Base-by-base conservation (phyloP, 1,139 yeast genomes). In the Candida sojae region DNA sequence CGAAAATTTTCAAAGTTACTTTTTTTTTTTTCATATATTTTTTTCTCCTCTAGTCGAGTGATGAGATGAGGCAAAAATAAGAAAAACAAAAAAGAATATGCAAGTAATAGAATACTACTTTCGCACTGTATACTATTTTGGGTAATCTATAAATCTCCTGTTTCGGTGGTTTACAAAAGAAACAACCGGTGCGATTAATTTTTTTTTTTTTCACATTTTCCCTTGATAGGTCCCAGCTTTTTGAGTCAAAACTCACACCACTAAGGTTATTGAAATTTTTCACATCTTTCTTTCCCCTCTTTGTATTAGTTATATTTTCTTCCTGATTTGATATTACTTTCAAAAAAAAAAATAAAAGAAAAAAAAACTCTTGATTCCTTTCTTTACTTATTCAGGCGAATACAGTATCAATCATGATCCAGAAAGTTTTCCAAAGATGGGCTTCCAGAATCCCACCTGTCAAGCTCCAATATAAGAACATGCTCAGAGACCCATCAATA, bases 401-500 rank as follows among this genome's bases (percentile, higher is more conserved):
- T 17, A 17, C 21, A 17, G 3, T 26, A 11, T 26, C 41, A 25
- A 32, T 10, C n/a, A 37, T 37, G 26, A 67, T 69, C 71, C 61
- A 55, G 41, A 53, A 57, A 46, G 61, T 64, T 49, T 59, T 63
- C 48, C 68, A 62, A 50, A 66, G 66, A 54, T 66, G 67, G 33
- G 63, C 59, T 21, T 57, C 62, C 17, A 51, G 58, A 29, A 52
- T 56, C 36, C 55, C 59, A 10, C 57, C 60, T 8, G 56, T 55
- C 21, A 50, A 52, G 47, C 50, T 54, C 46, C 56, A 59, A 34
- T 60, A 55, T 46, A 53, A 55, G 25, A 61, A 61, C 26, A 74
- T 75, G 80, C 67, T 75, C 53, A 75, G 76, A 59, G 93, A 90
- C 61, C 97, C 97, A 6, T 82, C 90, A 26, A 64, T 66, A 25